Conservation (phyloP, 176 grass and related monocot genomes). For the Miscanthus lutarioriparius region DNA sequence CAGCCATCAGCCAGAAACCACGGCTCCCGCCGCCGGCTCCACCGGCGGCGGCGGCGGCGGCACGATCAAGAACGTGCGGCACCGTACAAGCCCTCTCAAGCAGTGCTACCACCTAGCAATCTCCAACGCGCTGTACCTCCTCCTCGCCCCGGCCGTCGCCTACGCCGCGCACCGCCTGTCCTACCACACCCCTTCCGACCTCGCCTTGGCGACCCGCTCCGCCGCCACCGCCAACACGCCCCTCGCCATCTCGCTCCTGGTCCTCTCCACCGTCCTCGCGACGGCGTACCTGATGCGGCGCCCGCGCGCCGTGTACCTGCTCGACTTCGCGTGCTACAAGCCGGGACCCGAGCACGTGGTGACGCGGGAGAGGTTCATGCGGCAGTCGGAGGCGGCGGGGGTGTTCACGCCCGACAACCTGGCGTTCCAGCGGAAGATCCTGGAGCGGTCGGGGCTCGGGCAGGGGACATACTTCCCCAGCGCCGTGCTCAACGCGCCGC, state of each 20-base stretch:
- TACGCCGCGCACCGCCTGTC: background rate
- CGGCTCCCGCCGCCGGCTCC: background rate
- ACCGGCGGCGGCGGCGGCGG: too few relatives aligned
- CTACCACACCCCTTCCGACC: background rate
- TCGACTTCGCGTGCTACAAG: conserved; percentile 46
- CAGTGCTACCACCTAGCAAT: conserved; percentile 51
- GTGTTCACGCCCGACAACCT: conserved; percentile 69
- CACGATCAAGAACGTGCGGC: background rate
- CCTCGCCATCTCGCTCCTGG: background rate
- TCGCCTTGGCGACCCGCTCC: background rate
- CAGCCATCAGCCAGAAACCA: background rate
- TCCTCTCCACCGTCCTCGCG: background rate
- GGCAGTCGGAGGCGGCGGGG: conserved; percentile 31
- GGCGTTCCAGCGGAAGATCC: conserved; percentile 77
- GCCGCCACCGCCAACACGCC: background rate
- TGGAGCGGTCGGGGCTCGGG: conserved; percentile 73
- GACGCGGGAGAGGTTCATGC: conserved; percentile 72
- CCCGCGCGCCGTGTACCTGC: conserved; percentile 9
- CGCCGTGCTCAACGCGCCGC: conserved; percentile 60
- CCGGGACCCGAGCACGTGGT: conserved; percentile 25
- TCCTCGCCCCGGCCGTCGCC: conserved; percentile 35
- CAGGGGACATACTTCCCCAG: conserved; percentile 70
- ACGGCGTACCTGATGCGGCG: conserved; percentile 11
- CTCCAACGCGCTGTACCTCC: conserved; percentile 47
- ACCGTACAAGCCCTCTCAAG: conserved; percentile 10